A percentile compares a stretch with the other conserved stretches of the same genome.
Conservation (phyloP, 371 early-diverging fungal genomes). For the Batrachochytrium dendrobatidis region DNA sequence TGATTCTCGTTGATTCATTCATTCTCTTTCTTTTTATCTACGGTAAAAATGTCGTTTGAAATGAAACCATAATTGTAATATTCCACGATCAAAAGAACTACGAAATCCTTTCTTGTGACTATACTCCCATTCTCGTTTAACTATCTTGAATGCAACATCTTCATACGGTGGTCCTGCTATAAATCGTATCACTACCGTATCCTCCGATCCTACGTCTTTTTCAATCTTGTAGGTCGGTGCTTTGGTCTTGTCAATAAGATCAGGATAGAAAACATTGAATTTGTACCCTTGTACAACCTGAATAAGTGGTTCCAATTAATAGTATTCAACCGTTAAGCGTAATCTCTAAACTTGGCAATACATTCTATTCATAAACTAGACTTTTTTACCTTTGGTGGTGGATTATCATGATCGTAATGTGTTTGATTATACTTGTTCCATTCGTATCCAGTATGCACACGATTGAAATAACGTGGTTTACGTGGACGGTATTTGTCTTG, state of each 20-base stretch:
- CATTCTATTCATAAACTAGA: neutral
- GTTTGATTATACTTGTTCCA: constrained; percentile 99
- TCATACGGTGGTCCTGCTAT: constrained; percentile 92
- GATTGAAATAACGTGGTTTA: constrained; percentile 90
- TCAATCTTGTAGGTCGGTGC: constrained; percentile 85
- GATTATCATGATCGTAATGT: constrained; percentile 93
- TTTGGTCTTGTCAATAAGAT: constrained; percentile 78
- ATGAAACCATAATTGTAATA: constrained; percentile 86
- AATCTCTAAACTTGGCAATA: neutral
- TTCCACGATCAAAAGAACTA: constrained; percentile 83
- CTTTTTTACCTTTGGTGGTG: constrained; percentile 73
- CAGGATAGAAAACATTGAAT: constrained; percentile 93
- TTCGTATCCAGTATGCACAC: constrained; percentile 92
- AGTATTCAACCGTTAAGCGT: neutral
- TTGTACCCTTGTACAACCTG: constrained; percentile 92
- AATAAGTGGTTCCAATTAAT: constrained; percentile 1
- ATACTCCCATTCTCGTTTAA: constrained; percentile 92
- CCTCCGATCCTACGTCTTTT: constrained; percentile 54
- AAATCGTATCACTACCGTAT: constrained; percentile 82
- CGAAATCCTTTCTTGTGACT: constrained; percentile 87
- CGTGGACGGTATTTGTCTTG: constrained; percentile 86
- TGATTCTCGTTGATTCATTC: too few relatives aligned
- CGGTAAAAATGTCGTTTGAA: constrained; percentile 54
- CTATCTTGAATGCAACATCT: constrained; percentile 91
- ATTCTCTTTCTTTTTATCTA: too few relatives aligned